Evolutionary conservation across 495 filamentous ascomycete species (phyloP).

Genomic region (Hypoxylon fuscum): DNA sequence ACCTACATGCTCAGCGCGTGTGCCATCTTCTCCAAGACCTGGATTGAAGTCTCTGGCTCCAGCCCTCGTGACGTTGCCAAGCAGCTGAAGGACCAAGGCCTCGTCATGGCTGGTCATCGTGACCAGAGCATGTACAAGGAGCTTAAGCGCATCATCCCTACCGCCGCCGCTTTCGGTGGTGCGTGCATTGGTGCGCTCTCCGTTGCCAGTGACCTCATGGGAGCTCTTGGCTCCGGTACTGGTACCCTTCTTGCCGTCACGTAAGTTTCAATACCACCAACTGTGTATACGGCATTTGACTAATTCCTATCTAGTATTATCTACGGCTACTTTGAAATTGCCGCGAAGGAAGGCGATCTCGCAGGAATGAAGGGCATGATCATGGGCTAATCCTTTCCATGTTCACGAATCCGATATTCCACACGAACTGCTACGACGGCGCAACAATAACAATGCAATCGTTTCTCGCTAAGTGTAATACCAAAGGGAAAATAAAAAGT

Average conservation of each 20-base stretch:
- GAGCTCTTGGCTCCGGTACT: conserved; percentile 95
- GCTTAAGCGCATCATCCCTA: conserved; percentile 98
- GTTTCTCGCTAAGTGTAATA: conserved; percentile 44
- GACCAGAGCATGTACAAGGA: conserved; percentile 99
- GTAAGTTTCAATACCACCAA: conserved; percentile 68
- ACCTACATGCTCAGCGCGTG: conserved; percentile 97
- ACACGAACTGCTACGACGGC: conserved; percentile 25
- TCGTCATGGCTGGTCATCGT: conserved; percentile 99
- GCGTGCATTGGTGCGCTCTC: conserved; percentile 98
- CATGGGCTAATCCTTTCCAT: conserved; percentile 58
- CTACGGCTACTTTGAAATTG: conserved; percentile 99
- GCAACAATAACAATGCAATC: conserved; percentile 37
- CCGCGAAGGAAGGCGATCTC: conserved; percentile 96
- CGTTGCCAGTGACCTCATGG: conserved; percentile 93
- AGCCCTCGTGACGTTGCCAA: conserved; percentile 98
- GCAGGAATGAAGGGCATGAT: conserved; percentile 91
- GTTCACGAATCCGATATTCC: conserved; percentile 11
- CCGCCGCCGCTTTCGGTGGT: conserved; percentile 97
- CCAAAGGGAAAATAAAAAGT: conserved; percentile 41
- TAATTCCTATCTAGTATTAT: conserved; percentile 76
- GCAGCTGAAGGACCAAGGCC: conserved; percentile 99
- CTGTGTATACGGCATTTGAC: conserved; percentile 3
- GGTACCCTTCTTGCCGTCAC: conserved; percentile 98
- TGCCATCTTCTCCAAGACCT: conserved; percentile 99
- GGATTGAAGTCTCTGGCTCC: conserved; percentile 99